Evolutionary conservation across 805 yeast species (phyloP).

Genomic region (Pichia exigua): DNA sequence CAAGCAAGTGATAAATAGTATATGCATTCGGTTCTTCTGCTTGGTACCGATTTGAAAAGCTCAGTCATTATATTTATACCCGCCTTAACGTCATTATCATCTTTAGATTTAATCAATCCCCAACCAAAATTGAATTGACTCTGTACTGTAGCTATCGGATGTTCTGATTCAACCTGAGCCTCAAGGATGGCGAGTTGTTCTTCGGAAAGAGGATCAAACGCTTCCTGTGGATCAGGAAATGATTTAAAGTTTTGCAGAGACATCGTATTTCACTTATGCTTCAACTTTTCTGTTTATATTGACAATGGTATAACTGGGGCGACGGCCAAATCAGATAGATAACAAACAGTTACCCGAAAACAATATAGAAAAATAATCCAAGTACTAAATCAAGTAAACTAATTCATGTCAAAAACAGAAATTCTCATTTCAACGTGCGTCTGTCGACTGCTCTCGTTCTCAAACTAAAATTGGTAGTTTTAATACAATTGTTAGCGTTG

Average conservation of each 20-base stretch:
- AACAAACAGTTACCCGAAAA: too few species aligned
- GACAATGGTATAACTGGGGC: background rate
- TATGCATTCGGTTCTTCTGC: conserved; percentile 80
- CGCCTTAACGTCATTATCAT: conserved; percentile 56
- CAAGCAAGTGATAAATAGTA: conserved; percentile 85
- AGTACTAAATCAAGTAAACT: too few species aligned
- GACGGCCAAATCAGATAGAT: background rate
- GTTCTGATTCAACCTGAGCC: conserved; percentile 72
- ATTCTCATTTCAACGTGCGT: background rate
- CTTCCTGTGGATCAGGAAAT: conserved; percentile 23
- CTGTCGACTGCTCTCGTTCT: too few species aligned
- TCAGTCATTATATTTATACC: conserved; percentile 73
- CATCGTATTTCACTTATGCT: background rate
- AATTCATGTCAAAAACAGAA: background rate
- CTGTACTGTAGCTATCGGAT: conserved; percentile 72
- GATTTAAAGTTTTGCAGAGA: conserved; percentile 3
- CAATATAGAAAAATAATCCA: too few species aligned
- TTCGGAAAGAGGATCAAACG: conserved; percentile 48
- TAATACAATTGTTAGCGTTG: too few species aligned
- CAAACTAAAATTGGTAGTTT: background rate
- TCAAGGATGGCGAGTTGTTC: conserved; percentile 71
- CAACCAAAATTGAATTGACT: conserved; percentile 92
- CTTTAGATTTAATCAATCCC: conserved; percentile 78
- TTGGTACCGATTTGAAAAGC: conserved; percentile 67
- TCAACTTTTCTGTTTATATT: too few species aligned